Evolutionary conservation across 306 rosid species (phyloP).

Genomic region (Rosa lucieae): DNA sequence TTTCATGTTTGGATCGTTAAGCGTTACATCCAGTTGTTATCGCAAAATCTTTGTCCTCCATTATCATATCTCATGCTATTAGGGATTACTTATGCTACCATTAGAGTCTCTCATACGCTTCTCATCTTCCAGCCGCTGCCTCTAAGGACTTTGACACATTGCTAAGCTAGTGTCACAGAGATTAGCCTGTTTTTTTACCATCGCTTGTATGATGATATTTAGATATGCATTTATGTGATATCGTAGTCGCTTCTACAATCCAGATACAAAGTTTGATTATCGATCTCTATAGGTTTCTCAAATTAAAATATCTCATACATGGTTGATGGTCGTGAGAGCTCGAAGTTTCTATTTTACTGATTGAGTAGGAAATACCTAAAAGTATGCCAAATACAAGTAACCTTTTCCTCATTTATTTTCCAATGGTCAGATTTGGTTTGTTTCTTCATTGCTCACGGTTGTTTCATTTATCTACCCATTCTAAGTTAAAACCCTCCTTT

Average conservation of each 20-base stretch:
- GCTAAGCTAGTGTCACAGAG: background rate
- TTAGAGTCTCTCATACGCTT: too few relatives aligned
- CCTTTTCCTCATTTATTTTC: background rate
- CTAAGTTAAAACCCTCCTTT: background rate
- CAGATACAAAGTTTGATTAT: background rate
- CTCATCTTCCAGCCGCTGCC: background rate
- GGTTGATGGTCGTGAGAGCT: too few relatives aligned
- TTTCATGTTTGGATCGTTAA: background rate
- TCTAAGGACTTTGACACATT: background rate
- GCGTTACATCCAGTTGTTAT: background rate
- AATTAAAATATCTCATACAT: too few relatives aligned
- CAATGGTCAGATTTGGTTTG: background rate
- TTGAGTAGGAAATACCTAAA: background rate
- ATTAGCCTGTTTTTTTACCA: background rate
- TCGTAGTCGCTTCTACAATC: background rate
- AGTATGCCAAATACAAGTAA: background rate
- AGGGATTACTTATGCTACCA: too few relatives aligned
- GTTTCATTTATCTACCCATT: background rate
- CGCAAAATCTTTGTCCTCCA: background rate
- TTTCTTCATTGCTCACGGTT: background rate
- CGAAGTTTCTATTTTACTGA: background rate
- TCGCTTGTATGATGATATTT: background rate
- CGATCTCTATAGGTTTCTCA: background rate
- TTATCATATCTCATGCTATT: background rate
- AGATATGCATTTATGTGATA: rapidly evolving